Evolutionary conservation across 192 early-diverging fungal genomes (phyloP).

Genomic region (Umbelopsis sp.): DNA sequence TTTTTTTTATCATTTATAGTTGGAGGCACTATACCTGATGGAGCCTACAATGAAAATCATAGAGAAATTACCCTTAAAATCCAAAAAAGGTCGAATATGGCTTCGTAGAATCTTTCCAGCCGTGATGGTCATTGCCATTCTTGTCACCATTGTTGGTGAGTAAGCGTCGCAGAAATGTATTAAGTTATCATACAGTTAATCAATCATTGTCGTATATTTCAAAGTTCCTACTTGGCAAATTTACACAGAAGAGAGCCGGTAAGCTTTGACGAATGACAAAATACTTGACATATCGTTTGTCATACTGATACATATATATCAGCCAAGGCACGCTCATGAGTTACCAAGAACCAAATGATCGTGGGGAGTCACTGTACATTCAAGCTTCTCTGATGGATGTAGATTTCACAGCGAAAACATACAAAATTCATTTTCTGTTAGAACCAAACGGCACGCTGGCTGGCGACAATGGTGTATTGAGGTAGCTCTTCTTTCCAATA

Average conservation of each 20-base stretch:
- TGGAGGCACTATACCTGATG: neutral
- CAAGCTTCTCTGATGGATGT: constrained; percentile 46
- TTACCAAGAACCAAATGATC: constrained; percentile 31
- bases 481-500: neutral
- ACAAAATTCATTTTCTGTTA: constrained; percentile 46
- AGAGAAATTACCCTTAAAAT: neutral
- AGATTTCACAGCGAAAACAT: constrained; percentile 51
- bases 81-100: neutral
- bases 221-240: neutral
- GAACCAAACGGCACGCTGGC: constrained; percentile 47
- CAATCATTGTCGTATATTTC: neutral
- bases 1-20: neutral
- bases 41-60: neutral
- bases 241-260: constrained; percentile 37
- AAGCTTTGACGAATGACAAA: neutral
- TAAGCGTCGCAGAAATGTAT: too few species aligned
- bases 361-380: constrained; percentile 37
- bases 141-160: constrained; percentile 3
- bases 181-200: too few species aligned
- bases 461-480: constrained; percentile 42
- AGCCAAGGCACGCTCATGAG: constrained; percentile 26
- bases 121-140: neutral
- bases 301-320: neutral
- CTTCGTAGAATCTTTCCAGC: neutral
- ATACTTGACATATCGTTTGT: neutral